Evolutionary conservation across 345 rosid genomes (phyloP).

Genomic region (Eucalyptus coolabah): DNA sequence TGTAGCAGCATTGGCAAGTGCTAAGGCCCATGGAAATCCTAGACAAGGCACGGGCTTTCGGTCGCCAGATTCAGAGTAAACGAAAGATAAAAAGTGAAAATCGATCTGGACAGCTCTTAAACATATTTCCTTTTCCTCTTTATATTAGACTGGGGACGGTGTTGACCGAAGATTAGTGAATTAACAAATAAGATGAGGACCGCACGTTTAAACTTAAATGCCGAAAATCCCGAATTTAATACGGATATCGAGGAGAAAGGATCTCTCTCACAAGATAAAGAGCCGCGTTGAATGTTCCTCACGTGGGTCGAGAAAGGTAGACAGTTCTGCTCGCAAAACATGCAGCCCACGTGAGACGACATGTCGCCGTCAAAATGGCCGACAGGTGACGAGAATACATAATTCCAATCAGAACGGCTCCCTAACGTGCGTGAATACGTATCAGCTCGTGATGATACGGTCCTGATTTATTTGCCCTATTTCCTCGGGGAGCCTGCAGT

Average conservation of each 20-base stretch:
- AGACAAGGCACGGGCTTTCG: not conserved
- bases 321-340: not conserved
- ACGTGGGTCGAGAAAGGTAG: not conserved
- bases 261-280: too few species aligned
- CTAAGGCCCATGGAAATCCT: not conserved
- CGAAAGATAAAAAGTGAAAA: fast-evolving
- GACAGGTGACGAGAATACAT: not conserved
- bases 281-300: not conserved
- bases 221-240: not conserved
- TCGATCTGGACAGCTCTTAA: not conserved
- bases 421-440: not conserved
- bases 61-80: not conserved
- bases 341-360: not conserved
- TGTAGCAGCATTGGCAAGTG: too few species aligned
- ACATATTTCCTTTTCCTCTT: not conserved
- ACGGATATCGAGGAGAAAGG: not conserved
- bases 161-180: not conserved
- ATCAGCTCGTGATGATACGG: not conserved
- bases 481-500: not conserved
- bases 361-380: not conserved
- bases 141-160: not conserved
- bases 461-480: not conserved
- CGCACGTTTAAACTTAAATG: not conserved
- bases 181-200: not conserved
- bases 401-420: not conserved